phyloP scores from a whole-genome alignment of 2,329 filamentous ascomycete genomes.

The Pleurostoma richardsiae region DNA sequence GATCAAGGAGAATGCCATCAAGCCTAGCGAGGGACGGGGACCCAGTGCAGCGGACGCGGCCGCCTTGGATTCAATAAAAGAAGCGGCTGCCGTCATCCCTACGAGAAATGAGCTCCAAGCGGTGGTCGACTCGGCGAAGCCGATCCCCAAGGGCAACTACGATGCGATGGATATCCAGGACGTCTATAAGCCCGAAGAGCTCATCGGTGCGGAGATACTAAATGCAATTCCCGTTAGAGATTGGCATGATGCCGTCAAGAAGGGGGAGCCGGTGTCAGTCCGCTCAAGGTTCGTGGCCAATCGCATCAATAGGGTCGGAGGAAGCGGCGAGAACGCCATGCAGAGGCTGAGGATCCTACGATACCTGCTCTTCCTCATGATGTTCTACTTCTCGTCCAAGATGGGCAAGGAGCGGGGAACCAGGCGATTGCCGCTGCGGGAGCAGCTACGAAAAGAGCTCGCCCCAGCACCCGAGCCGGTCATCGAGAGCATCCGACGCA shows the following conservation, averaged over 20 bases:
- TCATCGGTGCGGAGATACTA: constrained; percentile 66
- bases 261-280: constrained; percentile 50
- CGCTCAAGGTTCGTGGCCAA: constrained; percentile 60
- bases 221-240: constrained; percentile 64
- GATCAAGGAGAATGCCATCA: constrained; percentile 67
- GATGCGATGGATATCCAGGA: constrained; percentile 63
- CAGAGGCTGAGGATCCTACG: constrained; percentile 53
- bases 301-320: constrained; percentile 50
- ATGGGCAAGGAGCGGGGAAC: constrained; percentile 41
- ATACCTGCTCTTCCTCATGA: constrained; percentile 53
- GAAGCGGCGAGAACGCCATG: constrained; percentile 44
- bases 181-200: constrained; percentile 62
- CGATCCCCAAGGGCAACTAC: constrained; percentile 66
- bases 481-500: constrained; percentile 61
- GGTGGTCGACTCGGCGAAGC: constrained; percentile 62
- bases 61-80: constrained; percentile 59
- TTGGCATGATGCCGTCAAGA: constrained; percentile 65
- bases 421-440: constrained; percentile 51
- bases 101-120: constrained; percentile 61
- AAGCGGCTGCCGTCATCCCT: constrained; percentile 60
- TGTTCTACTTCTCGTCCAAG: constrained; percentile 44
- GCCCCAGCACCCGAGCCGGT: constrained; percentile 56
- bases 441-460: constrained; percentile 55
- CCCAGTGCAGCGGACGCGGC: constrained; percentile 48
- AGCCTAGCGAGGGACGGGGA: constrained; percentile 25